Base-by-base conservation (phyloP, 106 monocot species). In the Phalaenopsis equestris region DNA sequence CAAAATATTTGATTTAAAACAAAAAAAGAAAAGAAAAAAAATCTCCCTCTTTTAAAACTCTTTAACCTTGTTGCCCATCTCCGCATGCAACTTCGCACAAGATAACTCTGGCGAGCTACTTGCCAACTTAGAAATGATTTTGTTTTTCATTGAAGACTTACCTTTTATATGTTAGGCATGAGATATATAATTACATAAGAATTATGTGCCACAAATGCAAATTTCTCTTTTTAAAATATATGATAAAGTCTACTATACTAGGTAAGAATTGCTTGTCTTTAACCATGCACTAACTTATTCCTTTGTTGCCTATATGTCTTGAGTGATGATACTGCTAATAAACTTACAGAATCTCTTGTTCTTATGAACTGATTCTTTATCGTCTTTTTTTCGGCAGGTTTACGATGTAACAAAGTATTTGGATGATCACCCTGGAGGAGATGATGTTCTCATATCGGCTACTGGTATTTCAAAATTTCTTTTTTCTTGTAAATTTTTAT, bases 391-490 rank as follows among this genome's bases (percentile, higher is more conserved):
- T 67, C 79, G 74, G 52, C 86, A 96, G 96, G 90, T 93, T 24
- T 96, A 96, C 79, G 96, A 96, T 79, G 93, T 96, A 55, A 90
- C 96, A 2, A 79, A 82, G 12, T 96, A 96, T 84, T 73, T 96
- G 81, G 88, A 91, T 78, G 96, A 96, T 15, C 96, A 96, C 81
- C 96, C 96, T 49, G 96, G 96, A 79, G 96, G 96, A 81, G 93
- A 89, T 81, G 91, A 96, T 83, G 90, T 96, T 77, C 86, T 96
- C 24, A 81, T 96, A 16, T 55, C 80, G 55, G 85, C 88, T 77
- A 86, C 93, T 49, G 96, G 96, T 96, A 89, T 65, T 58, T 72
- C 72, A 72, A 41, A 12, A 41, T 72, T 41, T 72, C 39, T 41
- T 37, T 19, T 21, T 19, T 10, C 39, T 64, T 39, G 15, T 79